Conservation (phyloP, 352 stramenopile genomes). For the Thraustotheca clavata region DNA sequence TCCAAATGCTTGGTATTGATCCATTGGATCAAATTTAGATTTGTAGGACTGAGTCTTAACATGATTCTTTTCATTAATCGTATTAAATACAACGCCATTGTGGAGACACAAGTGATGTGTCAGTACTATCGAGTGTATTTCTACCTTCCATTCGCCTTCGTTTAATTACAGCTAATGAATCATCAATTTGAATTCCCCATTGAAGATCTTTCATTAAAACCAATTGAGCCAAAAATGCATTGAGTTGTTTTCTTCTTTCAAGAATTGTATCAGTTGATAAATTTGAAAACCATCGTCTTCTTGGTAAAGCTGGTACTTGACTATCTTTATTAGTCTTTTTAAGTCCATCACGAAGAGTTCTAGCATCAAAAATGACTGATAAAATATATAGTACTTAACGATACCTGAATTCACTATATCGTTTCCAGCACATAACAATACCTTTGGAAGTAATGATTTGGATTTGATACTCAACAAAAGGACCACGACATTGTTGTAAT, state of each 20-base stretch:
- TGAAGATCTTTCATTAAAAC: neutral
- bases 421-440: conserved; percentile 1
- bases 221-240: neutral
- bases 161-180: neutral
- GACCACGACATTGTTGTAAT: neutral
- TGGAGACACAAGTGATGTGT: neutral
- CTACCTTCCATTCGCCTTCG: neutral
- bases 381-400: neutral
- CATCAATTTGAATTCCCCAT: conserved; percentile 2
- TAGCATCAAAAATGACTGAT: neutral
- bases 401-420: neutral
- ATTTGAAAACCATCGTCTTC: neutral
- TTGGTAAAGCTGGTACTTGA: neutral
- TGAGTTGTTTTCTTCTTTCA: neutral
- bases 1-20: conserved; percentile 90
- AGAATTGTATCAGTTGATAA: neutral
- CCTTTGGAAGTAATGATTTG: neutral
- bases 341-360: neutral
- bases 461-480: neutral
- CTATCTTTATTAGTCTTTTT: neutral
- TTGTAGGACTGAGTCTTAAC: no score
- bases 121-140: neutral
- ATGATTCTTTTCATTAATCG: no score
- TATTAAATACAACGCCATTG: neutral
- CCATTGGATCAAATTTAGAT: conserved; percentile 91